Percentiles rank a stretch among this genome's conserved stretches.
phyloP scores from a whole-genome alignment of 2,329 filamentous ascomycete species.

The Penicillium rolfsii region DNA sequence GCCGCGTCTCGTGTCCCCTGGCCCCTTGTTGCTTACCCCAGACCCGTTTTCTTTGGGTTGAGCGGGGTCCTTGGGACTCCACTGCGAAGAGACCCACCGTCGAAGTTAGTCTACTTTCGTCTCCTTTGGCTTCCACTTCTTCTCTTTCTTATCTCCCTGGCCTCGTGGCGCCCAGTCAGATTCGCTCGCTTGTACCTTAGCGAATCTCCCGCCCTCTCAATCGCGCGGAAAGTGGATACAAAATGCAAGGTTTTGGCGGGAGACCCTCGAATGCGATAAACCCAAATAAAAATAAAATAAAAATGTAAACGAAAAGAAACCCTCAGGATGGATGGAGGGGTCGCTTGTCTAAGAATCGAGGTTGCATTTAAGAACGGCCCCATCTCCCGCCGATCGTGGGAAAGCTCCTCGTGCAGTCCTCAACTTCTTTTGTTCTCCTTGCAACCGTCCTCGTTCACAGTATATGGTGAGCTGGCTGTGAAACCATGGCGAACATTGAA shows the following conservation, averaged over 20 bases:
- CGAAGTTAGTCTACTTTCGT: not conserved
- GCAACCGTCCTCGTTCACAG: not conserved
- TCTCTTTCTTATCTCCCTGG: constrained; percentile 15
- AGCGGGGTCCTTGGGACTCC: not conserved
- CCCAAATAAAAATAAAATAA: not conserved
- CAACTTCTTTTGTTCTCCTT: not conserved
- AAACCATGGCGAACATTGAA: constrained; percentile 13
- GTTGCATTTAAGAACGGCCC: constrained; percentile 8
- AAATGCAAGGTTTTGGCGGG: not conserved
- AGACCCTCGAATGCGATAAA: not conserved
- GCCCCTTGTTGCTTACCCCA: not conserved
- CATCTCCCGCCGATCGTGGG: constrained; percentile 6
- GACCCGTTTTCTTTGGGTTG: not conserved
- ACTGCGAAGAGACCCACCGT: not conserved
- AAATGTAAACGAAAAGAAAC: not conserved
- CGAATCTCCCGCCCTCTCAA: not conserved
- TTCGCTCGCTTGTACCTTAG: not conserved
- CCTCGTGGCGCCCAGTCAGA: constrained; percentile 7
- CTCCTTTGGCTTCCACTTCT: not conserved
- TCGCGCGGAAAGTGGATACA: not conserved
- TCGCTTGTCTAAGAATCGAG: not conserved
- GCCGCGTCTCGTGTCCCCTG: not conserved
- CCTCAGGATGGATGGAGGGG: not conserved
- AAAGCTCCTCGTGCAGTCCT: not conserved
- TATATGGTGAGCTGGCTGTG: not conserved